Evolutionary conservation across 441 rosid species (phyloP).

Genomic region (Populus hybrid): DNA sequence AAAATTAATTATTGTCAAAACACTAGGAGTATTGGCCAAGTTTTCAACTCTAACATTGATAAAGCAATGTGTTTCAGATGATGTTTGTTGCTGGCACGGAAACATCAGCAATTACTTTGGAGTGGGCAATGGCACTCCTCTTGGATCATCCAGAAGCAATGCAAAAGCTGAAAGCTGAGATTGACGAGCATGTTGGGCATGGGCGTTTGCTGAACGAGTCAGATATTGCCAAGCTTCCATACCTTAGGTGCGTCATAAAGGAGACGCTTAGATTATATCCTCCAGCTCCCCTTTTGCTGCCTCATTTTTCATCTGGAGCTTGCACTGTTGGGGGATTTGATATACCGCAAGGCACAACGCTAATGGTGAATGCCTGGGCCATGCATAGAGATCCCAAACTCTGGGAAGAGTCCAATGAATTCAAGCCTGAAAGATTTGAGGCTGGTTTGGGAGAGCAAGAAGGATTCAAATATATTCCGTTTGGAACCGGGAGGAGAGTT

Average conservation of each 20-base stretch:
- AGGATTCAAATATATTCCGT: slow-evolving; percentile 40
- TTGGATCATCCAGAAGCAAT: slow-evolving; percentile 36
- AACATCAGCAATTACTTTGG: slow-evolving; percentile 44
- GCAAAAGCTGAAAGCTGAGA: slow-evolving; percentile 39
- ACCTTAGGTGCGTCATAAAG: slow-evolving; percentile 36
- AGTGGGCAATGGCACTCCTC: slow-evolving; percentile 61
- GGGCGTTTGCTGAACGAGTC: slow-evolving; percentile 31
- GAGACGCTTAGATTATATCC: slow-evolving; percentile 47
- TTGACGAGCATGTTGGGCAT: slow-evolving; percentile 30
- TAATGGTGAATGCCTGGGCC: slow-evolving; percentile 25
- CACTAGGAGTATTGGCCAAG: background rate
- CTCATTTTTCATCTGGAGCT: slow-evolving; percentile 36
- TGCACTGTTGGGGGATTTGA: slow-evolving; percentile 32
- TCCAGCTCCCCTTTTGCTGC: slow-evolving; percentile 39
- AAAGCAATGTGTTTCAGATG: slow-evolving; percentile 16
- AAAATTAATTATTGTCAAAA: background rate
- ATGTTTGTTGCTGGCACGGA: slow-evolving; percentile 60
- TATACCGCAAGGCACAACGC: slow-evolving; percentile 37
- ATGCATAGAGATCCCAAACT: slow-evolving; percentile 12
- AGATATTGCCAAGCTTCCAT: slow-evolving; percentile 34
- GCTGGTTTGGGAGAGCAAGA: slow-evolving; percentile 21
- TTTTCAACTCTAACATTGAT: background rate
- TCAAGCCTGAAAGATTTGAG: slow-evolving; percentile 44
- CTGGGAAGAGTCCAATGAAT: slow-evolving; percentile 35
- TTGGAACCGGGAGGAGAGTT: slow-evolving; percentile 45